A percentile compares a stretch with the other conserved stretches of the same genome.
phyloP scores from a whole-genome alignment of 2,329 filamentous ascomycete genomes.

The Ophiostoma piceae region DNA sequence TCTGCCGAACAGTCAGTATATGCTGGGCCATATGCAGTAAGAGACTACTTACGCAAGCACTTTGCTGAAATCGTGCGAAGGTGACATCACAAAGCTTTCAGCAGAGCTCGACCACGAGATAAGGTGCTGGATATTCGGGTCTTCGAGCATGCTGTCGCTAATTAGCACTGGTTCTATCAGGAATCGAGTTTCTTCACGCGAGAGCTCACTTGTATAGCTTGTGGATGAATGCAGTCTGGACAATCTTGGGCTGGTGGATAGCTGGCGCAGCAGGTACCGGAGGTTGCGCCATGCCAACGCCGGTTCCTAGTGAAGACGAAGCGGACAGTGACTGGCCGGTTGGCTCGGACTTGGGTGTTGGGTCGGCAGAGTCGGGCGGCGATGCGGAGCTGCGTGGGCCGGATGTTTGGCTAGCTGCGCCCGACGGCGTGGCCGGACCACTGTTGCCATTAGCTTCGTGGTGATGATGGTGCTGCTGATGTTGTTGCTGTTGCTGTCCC shows the following conservation, averaged over 20 bases:
- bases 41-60: constrained; percentile 71
- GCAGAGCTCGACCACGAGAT: constrained; percentile 93
- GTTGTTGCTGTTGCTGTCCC: background rate
- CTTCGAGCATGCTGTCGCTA: constrained; percentile 80
- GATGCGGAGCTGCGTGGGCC: constrained; percentile 13
- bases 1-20: constrained; percentile 42
- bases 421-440: background rate
- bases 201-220: constrained; percentile 87
- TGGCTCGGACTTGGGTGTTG: constrained; percentile 36
- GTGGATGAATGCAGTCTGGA: constrained; percentile 97
- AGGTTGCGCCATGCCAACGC: constrained; percentile 27
- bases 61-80: constrained; percentile 95
- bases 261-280: constrained; percentile 58
- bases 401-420: background rate
- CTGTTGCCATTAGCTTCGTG: background rate
- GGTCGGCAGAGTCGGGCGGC: constrained; percentile 22
- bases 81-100: constrained; percentile 98
- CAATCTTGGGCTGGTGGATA: constrained; percentile 91
- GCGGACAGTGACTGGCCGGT: constrained; percentile 38
- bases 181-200: background rate
- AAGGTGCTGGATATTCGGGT: constrained; percentile 84
- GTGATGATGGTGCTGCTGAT: background rate
- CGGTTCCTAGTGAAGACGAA: background rate
- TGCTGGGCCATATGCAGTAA: constrained; percentile 4
- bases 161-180: constrained; percentile 5